These are phyloP conservation scores for Penicillium fimorum DNA, from an alignment of 495 filamentous ascomycete species.

Conservation along the genomic window DNA sequence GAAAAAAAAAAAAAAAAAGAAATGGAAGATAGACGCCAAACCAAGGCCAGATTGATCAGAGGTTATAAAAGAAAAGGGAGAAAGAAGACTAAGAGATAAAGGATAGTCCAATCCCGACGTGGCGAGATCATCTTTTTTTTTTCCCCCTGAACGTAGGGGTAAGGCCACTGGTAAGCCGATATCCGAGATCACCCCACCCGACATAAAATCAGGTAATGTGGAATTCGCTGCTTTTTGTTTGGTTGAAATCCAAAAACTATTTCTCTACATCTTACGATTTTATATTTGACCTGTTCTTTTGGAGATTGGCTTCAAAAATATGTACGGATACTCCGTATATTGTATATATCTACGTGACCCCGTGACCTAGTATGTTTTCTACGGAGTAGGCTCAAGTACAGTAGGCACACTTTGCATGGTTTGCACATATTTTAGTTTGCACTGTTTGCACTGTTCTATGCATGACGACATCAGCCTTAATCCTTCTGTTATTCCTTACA, in stretches of 20 bases:
- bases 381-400: constrained; percentile 13
- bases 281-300: not conserved
- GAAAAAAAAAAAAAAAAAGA: not conserved
- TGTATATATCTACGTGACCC: not conserved
- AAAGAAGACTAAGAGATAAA: not conserved
- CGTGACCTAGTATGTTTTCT: constrained; percentile 5
- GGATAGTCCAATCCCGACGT: constrained; percentile 36
- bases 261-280: not conserved
- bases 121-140: constrained; percentile 37
- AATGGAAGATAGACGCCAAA: not conserved
- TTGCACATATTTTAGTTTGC: constrained; percentile 9
- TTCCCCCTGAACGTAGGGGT: constrained; percentile 28
- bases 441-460: constrained; percentile 11
- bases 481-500: not conserved
- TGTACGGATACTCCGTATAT: too few species aligned
- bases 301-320: not conserved
- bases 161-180: constrained; percentile 44
- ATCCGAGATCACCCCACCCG: constrained; percentile 26
- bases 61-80: constrained; percentile 1
- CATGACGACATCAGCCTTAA: constrained; percentile 18
- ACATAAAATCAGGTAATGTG: constrained; percentile 19
- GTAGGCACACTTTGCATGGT: constrained; percentile 8
- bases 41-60: not conserved
- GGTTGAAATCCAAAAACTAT: constrained; percentile 2
- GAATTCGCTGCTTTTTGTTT: constrained; percentile 19